Evolutionary conservation across 257 asterid species (phyloP).

Genomic region (Anisodus acutangulus): DNA sequence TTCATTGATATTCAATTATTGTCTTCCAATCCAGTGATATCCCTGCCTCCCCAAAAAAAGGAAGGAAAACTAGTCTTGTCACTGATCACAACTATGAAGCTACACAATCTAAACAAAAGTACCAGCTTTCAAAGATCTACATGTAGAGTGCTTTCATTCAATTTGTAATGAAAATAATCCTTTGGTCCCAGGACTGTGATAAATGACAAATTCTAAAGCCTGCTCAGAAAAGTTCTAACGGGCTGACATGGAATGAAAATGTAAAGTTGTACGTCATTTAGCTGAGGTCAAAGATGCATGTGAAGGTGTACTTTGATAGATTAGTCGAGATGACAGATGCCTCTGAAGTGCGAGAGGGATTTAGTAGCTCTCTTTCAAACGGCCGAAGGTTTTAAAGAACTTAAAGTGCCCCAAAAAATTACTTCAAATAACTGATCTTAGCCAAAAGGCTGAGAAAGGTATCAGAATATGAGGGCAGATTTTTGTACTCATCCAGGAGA

Average conservation of each 20-base stretch:
- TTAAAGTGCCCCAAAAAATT: background rate
- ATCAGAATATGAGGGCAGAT: background rate
- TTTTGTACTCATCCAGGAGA: background rate
- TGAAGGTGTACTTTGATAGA: background rate
- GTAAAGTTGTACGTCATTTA: background rate
- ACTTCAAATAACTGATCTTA: background rate
- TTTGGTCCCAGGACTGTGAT: background rate
- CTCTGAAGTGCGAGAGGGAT: background rate
- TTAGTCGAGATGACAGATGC: background rate
- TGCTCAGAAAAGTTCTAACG: background rate
- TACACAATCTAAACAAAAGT: conserved; percentile 8
- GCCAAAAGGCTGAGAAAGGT: conserved; percentile 14
- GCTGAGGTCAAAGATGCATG: background rate
- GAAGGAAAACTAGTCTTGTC: conserved; percentile 2
- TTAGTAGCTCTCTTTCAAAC: conserved; percentile 1
- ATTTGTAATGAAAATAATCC: background rate
- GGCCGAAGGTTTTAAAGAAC: background rate
- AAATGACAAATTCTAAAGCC: background rate
- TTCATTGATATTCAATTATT: background rate
- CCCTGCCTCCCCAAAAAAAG: background rate
- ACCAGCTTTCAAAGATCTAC: background rate
- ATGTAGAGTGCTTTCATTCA: background rate
- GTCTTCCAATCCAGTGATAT: background rate
- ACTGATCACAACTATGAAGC: conserved; percentile 22
- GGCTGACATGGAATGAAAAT: background rate